phyloP scores from a whole-genome alignment of 2,329 filamentous ascomycete genomes.

The Trichoderma sp. region DNA sequence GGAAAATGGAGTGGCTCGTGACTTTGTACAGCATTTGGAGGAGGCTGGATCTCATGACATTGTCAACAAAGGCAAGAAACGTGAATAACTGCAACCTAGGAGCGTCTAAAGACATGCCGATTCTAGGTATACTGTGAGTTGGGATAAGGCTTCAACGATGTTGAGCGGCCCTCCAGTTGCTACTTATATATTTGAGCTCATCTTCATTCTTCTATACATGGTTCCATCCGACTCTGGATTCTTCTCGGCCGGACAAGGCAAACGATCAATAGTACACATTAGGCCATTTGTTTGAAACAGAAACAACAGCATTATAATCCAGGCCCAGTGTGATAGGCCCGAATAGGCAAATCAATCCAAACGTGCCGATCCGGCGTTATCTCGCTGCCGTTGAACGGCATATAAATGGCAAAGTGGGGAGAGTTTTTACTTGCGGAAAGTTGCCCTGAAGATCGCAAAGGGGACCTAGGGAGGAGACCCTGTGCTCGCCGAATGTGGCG shows the following conservation, averaged over 20 bases:
- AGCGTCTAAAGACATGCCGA: neutral
- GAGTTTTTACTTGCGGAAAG: neutral
- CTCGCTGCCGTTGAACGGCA: neutral
- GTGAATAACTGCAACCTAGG: neutral
- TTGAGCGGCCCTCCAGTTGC: neutral
- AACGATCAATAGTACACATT: neutral
- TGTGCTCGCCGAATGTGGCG: neutral
- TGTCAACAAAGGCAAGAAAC: neutral
- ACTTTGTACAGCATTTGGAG: neutral
- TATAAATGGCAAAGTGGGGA: neutral
- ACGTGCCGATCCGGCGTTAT: conserved; percentile 1
- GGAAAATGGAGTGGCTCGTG: neutral
- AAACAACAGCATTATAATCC: neutral
- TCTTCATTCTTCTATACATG: neutral
- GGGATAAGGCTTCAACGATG: neutral
- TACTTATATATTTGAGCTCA: neutral
- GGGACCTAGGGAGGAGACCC: neutral
- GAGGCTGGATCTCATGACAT: neutral
- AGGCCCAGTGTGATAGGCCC: neutral
- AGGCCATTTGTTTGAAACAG: neutral
- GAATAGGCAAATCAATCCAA: neutral
- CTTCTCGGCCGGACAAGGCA: neutral
- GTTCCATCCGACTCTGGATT: neutral
- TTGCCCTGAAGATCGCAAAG: neutral
- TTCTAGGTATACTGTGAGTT: neutral